Evolutionary conservation across 371 early-diverging fungal genomes (phyloP), one percentile per base, ranked within the genome.

Genomic region (Lichtheimia ornata): DNA sequence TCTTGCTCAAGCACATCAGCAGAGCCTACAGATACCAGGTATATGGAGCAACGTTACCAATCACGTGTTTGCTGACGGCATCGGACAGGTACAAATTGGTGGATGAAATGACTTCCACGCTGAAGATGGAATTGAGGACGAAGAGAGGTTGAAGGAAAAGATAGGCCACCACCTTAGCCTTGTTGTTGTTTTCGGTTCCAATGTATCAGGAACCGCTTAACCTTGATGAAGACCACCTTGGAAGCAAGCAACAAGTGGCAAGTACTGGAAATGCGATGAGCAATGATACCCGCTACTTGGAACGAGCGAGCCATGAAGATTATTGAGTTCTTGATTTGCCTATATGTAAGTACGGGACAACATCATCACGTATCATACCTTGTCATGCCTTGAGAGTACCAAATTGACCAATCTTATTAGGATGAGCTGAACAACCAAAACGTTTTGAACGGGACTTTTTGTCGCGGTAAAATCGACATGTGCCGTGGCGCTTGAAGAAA

Each of bases 41-140:
- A 22, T 2, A 22, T 22, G 22, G 22, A 22, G 2, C 22, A 22
- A 22, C 22, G 22, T 11, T 1, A 49, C 20, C 5, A 56, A 41
- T 11, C 42, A 51, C 41, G 42, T 28, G 4, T 56, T 42, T 50
- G 45, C 56, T n/a, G 57, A 58, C 58, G 58, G 18, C 18, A 49
- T 63, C 43, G 51, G 57, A 17, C 30, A 56, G 41, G 41, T 17
- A 58, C 45, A 63, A 58, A 51, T 11, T 58, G 20, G 53, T 63
- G 27, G 58, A 53, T 27, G 28, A 52, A 13, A 63, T 63, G 53
- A n/a, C 58, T 24, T 53, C 53, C 9, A 53, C 53, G 14, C 57
- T 63, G 54, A 57, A 58, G 9, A 63, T 44, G 53, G 52, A 57
- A 15, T 47, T 58, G 44, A 40, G 45, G n/a, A n/a, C n/a, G n/a